Conservation (phyloP, 257 asterid species). For the Phtheirospermum japonicum region DNA sequence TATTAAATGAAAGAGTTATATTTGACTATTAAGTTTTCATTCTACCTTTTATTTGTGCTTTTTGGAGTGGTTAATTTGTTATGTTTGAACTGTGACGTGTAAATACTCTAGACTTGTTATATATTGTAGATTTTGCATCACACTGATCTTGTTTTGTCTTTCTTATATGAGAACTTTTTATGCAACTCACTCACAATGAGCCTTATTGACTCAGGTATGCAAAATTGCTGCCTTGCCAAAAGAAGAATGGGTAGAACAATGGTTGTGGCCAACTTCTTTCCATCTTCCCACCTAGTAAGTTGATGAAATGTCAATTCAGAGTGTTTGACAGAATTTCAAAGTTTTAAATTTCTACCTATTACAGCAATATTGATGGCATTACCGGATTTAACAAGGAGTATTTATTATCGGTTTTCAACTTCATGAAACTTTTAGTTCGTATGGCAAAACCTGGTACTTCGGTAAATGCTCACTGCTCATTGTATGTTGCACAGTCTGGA, state of each 20-base stretch:
- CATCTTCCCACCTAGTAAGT: slow-evolving; percentile 92
- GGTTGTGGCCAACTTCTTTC: slow-evolving; percentile 94
- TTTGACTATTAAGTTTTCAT: too few relatives aligned
- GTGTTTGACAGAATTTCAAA: slow-evolving; percentile 1
- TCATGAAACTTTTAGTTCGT: slow-evolving; percentile 61
- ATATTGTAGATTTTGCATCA: not conserved
- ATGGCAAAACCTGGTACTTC: slow-evolving; percentile 53
- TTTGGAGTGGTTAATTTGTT: not conserved
- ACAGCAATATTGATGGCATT: slow-evolving; percentile 83
- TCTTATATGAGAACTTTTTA: not conserved
- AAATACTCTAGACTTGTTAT: not conserved
- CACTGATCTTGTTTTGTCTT: not conserved
- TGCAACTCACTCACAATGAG: not conserved
- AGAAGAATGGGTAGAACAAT: slow-evolving; percentile 97
- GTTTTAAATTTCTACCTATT: slow-evolving; percentile 27
- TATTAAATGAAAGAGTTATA: too few relatives aligned
- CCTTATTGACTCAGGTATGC: slow-evolving; percentile 54
- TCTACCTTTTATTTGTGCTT: too few relatives aligned
- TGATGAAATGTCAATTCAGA: not conserved
- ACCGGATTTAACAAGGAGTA: slow-evolving; percentile 82
- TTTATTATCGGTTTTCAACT: slow-evolving; percentile 49
- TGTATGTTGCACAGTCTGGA: not conserved
- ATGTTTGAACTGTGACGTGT: not conserved
- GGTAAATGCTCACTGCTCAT: slow-evolving; percentile 42
- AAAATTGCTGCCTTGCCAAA: slow-evolving; percentile 77